phyloP scores from a whole-genome alignment of 148 eudicot species.

The Rhododendron griersonianum region DNA sequence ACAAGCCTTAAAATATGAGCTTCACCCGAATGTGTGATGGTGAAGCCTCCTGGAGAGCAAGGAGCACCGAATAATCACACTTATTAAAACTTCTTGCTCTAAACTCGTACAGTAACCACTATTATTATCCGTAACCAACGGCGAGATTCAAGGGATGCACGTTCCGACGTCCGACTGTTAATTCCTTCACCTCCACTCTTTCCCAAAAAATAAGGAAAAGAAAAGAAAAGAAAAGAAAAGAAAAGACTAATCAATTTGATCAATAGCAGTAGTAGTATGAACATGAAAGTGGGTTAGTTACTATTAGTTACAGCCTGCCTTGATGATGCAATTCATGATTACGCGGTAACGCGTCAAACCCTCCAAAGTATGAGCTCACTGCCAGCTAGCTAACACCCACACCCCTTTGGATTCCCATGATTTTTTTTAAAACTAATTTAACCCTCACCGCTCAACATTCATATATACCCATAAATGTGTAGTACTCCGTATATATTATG shows the following conservation, averaged over 20 bases:
- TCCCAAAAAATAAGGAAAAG: background rate
- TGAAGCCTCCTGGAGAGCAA: no score
- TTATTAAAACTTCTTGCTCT: background rate
- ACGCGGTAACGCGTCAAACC: conserved; percentile 7
- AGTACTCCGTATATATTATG: background rate
- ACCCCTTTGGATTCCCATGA: background rate
- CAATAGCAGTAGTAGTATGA: background rate
- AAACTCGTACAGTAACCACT: background rate
- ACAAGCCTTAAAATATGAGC: no score
- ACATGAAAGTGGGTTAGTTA: background rate
- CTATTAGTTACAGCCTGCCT: background rate
- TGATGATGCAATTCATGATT: background rate
- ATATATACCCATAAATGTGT: background rate
- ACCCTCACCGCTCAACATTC: background rate
- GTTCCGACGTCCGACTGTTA: background rate
- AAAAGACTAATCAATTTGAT: background rate
- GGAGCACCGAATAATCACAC: no score
- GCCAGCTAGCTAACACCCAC: background rate
- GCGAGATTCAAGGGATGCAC: conserved; percentile 3
- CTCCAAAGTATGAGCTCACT: background rate
- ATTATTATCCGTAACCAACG: background rate
- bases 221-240: no score
- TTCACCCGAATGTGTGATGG: no score
- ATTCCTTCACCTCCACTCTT: no score
- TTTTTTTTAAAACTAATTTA: background rate